A percentile compares a stretch with the other conserved stretches of the same genome.
Conservation (phyloP, 768 basidiomycete genomes). For the Exidia glandulosa region DNA sequence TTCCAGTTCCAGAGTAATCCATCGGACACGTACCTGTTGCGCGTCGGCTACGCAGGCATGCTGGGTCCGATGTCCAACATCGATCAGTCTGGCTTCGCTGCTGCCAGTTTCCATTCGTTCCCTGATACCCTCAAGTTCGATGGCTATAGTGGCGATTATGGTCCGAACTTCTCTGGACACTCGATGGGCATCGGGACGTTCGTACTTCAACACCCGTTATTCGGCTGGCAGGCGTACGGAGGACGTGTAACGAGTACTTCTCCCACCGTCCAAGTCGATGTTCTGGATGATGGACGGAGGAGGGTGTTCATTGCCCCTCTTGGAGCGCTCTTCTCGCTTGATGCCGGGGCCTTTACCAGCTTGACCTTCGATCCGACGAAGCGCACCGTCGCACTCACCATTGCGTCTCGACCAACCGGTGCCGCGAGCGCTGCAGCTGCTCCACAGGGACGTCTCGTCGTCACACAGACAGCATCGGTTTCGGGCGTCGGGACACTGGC, state of each 20-base stretch:
- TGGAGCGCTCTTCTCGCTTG: slow-evolving; percentile 33
- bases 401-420: slow-evolving; percentile 29
- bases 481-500: slow-evolving; percentile 29
- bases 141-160: slow-evolving; percentile 48
- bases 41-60: slow-evolving; percentile 40
- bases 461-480: slow-evolving; percentile 29
- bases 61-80: slow-evolving; percentile 45
- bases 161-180: slow-evolving; percentile 48
- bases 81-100: slow-evolving; percentile 45
- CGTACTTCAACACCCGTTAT: slow-evolving; percentile 42
- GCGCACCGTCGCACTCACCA: slow-evolving; percentile 29
- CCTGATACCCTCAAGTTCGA: slow-evolving; percentile 47
- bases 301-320: slow-evolving; percentile 42
- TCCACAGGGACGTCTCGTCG: slow-evolving; percentile 32
- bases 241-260: slow-evolving; percentile 33
- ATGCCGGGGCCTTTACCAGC: slow-evolving; percentile 40
- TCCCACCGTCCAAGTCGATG: slow-evolving; percentile 22
- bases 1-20: slow-evolving; percentile 36
- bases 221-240: slow-evolving; percentile 53
- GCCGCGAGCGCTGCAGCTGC: slow-evolving; percentile 32
- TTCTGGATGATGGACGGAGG: slow-evolving; percentile 39
- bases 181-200: slow-evolving; percentile 33
- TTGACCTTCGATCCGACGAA: slow-evolving; percentile 30
- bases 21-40: slow-evolving; percentile 39
- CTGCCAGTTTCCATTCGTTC: slow-evolving; percentile 51